Percentiles rank a stretch among this genome's conserved stretches.
These are phyloP conservation scores for Solanum acaule DNA, from an alignment of 257 asterid species.

Conservation along the genomic window DNA sequence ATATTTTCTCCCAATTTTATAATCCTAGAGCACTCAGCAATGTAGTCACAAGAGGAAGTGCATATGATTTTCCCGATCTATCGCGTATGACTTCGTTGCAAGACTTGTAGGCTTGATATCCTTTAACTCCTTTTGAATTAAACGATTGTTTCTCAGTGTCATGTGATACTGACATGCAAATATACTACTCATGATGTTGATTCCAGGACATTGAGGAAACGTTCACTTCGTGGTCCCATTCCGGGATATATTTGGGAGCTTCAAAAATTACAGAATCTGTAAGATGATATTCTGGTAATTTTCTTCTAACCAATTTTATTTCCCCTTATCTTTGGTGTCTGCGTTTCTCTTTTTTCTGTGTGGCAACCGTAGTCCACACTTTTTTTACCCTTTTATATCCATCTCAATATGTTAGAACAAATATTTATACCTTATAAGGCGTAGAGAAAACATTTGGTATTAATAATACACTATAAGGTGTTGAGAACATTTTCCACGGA, in stretches of 20 bases:
- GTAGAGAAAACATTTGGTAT: background rate
- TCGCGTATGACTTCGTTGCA: background rate
- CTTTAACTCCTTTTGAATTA: background rate
- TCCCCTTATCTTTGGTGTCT: background rate
- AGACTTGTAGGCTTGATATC: background rate
- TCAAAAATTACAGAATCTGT: background rate
- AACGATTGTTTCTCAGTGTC: background rate
- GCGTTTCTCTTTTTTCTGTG: background rate
- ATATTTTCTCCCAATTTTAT: background rate
- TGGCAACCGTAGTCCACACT: background rate
- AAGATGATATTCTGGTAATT: background rate
- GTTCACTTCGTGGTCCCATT: constrained; percentile 3
- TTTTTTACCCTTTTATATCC: background rate
- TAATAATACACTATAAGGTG: no score
- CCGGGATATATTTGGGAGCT: constrained; percentile 2
- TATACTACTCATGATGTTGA: background rate
- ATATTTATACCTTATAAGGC: background rate
- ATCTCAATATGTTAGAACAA: background rate
- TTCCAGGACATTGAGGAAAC: constrained; percentile 11
- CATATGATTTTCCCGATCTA: background rate
- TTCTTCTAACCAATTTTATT: background rate
- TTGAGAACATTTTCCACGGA: background rate
- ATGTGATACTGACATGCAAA: background rate
- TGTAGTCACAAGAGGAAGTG: background rate
- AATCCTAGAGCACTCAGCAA: background rate